Conservation (phyloP, 1,284 basidiomycete species). For the Psilocybe mexicana region DNA sequence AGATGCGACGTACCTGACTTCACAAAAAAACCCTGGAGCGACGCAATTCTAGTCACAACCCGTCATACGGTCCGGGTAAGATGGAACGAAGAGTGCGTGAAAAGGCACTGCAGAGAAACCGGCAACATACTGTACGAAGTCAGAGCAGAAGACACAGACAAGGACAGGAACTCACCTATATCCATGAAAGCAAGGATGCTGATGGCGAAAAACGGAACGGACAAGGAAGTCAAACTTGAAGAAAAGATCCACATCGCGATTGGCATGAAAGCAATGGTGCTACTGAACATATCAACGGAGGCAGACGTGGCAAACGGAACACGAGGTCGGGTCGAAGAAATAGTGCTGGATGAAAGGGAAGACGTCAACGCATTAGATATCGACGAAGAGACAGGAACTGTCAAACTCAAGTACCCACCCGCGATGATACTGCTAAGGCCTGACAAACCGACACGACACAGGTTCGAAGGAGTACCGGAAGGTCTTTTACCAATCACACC, state of each 20-base stretch:
- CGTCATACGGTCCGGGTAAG: slow-evolving; percentile 30
- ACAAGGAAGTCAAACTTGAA: slow-evolving; percentile 11
- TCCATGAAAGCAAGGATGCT: slow-evolving; percentile 13
- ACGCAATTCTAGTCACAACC: slow-evolving; percentile 35
- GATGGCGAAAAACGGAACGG: slow-evolving; percentile 11
- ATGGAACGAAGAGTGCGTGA: slow-evolving; percentile 34
- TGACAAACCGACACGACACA: slow-evolving; percentile 19
- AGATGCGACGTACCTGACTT: slow-evolving; percentile 21
- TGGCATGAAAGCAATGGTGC: slow-evolving; percentile 43
- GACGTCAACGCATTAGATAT: slow-evolving; percentile 22
- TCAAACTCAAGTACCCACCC: slow-evolving; percentile 30
- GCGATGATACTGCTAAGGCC: slow-evolving; percentile 34
- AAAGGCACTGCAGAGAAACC: slow-evolving; percentile 16
- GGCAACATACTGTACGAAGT: slow-evolving; percentile 18
- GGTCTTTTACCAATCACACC: slow-evolving; percentile 31
- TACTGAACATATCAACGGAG: slow-evolving; percentile 39
- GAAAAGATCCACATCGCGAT: slow-evolving; percentile 33
- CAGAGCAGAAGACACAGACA: slow-evolving; percentile 27
- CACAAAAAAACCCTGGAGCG: slow-evolving; percentile 22
- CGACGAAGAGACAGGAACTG: slow-evolving; percentile 12
- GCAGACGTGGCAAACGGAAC: slow-evolving; percentile 42
- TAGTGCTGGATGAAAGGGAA: too few species aligned
- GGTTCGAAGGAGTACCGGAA: slow-evolving; percentile 20
- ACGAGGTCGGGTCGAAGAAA: slow-evolving; percentile 29
- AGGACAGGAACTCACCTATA: neutral